Evolutionary conservation across 306 rosid genomes (phyloP).

Genomic region (Prosopis cineraria): DNA sequence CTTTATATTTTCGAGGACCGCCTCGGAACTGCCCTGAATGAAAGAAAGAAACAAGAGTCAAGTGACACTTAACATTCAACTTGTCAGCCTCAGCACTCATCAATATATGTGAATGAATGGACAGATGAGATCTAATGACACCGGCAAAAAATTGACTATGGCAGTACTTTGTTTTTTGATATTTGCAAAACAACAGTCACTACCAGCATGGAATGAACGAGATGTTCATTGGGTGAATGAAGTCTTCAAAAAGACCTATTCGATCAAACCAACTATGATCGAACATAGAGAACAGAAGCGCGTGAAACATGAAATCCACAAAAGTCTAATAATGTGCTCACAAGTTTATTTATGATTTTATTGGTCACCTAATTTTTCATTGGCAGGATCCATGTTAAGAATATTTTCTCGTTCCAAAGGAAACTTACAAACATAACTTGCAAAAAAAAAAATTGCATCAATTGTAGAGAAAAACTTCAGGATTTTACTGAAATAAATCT

Average conservation of each 20-base stretch:
- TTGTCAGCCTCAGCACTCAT: not conserved
- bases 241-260: not conserved
- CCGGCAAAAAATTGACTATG: not conserved
- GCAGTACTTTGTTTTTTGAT: not conserved
- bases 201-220: not conserved
- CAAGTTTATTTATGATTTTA: not conserved
- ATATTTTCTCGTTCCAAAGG: not conserved
- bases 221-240: not conserved
- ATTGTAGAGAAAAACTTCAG: not conserved
- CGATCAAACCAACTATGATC: not conserved
- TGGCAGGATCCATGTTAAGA: not conserved
- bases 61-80: not conserved
- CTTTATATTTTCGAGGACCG: conserved; percentile 44
- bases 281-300: not conserved
- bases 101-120: not conserved
- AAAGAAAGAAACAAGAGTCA: not conserved
- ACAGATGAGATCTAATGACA: not conserved
- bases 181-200: conserved; percentile 8
- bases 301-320: not conserved
- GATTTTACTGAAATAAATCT: conserved; percentile 3
- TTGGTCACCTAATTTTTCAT: not conserved
- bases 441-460: not conserved
- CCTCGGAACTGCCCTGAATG: conserved; percentile 53
- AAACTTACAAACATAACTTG: not conserved
- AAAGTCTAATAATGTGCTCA: not conserved